Evolutionary conservation across 768 basidiomycete species (phyloP).

Genomic region (Termitomyces sp.): DNA sequence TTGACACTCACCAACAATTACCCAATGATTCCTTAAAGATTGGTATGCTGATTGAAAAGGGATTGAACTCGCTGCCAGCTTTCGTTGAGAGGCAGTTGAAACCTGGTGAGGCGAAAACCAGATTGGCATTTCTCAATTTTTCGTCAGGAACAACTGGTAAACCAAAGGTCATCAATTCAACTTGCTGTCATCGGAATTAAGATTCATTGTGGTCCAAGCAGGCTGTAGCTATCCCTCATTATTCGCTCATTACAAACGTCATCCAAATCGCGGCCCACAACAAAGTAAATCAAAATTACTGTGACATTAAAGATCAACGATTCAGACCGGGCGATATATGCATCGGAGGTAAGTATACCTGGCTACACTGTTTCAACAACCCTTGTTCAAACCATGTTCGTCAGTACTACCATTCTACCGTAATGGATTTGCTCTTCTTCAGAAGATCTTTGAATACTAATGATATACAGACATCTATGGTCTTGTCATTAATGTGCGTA

Average conservation of each 20-base stretch:
- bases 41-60: slow-evolving; percentile 45
- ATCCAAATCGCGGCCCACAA: slow-evolving; percentile 56
- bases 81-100: slow-evolving; percentile 51
- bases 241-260: slow-evolving; percentile 57
- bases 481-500: slow-evolving; percentile 52
- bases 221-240: slow-evolving; percentile 63
- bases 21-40: slow-evolving; percentile 31
- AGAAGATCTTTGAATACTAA: not conserved
- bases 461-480: slow-evolving; percentile 58
- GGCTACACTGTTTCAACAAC: not conserved
- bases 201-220: slow-evolving; percentile 17
- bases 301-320: slow-evolving; percentile 43
- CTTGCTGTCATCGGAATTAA: not conserved
- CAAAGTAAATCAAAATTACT: slow-evolving; percentile 43
- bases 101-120: slow-evolving; percentile 63
- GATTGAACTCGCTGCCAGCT: slow-evolving; percentile 30
- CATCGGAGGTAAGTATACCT: slow-evolving; percentile 44
- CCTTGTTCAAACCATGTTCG: not conserved
- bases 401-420: slow-evolving; percentile 62
- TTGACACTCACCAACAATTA: slow-evolving; percentile 21
- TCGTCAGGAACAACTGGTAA: slow-evolving; percentile 74
- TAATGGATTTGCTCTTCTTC: slow-evolving; percentile 27
- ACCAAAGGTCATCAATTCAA: slow-evolving; percentile 49
- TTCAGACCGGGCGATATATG: slow-evolving; percentile 61
- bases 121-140: slow-evolving; percentile 68